Evolutionary conservation across 2,329 filamentous ascomycete species (phyloP).

Genomic region (Talaromyces sp.): DNA sequence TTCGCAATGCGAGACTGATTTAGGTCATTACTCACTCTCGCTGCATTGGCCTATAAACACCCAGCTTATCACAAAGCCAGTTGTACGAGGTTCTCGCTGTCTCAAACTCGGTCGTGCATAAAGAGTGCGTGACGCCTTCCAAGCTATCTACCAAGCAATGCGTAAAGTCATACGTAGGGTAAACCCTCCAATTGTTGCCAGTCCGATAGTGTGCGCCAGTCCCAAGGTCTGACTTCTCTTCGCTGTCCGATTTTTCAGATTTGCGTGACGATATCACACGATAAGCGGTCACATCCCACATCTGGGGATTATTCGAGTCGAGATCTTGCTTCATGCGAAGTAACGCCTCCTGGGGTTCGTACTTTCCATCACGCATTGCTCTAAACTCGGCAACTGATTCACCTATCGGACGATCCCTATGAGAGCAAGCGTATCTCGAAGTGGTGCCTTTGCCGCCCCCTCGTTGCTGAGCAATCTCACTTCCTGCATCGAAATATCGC

Average conservation of each 20-base stretch:
- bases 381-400: not conserved
- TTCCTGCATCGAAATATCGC: slow-evolving; percentile 60
- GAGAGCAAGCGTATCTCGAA: not conserved
- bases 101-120: slow-evolving; percentile 92
- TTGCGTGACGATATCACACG: slow-evolving; percentile 57
- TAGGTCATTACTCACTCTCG: slow-evolving; percentile 62
- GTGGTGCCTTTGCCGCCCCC: not conserved
- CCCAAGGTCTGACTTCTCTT: slow-evolving; percentile 46
- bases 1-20: too few relatives aligned
- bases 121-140: slow-evolving; percentile 83
- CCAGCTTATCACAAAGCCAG: slow-evolving; percentile 77
- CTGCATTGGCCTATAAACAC: slow-evolving; percentile 90
- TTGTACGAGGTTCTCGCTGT: slow-evolving; percentile 83
- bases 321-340: slow-evolving; percentile 88
- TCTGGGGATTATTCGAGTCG: slow-evolving; percentile 81
- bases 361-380: not conserved
- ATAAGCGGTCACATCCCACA: slow-evolving; percentile 95
- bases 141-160: slow-evolving; percentile 91
- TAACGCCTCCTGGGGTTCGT: slow-evolving; percentile 63
- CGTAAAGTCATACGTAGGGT: slow-evolving; percentile 90
- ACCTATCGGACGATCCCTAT: not conserved
- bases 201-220: slow-evolving; percentile 55
- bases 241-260: not conserved
- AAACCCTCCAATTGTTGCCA: slow-evolving; percentile 81
- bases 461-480: not conserved